Conservation (phyloP, 148 eudicot species). For the Pouteria glomerata region DNA sequence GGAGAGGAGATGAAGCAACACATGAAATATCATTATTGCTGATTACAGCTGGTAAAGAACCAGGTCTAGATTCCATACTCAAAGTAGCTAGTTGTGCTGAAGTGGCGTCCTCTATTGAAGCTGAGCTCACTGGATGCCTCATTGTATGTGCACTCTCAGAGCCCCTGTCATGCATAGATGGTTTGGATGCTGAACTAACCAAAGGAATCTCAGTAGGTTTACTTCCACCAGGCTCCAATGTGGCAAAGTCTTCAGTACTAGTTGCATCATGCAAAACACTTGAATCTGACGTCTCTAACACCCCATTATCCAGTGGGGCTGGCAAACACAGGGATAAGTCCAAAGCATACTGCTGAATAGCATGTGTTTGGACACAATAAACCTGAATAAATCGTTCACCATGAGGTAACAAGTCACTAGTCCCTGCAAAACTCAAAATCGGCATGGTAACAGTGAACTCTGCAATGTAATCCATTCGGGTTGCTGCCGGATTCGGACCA, state of each 20-base stretch:
- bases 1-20: constrained; percentile 56
- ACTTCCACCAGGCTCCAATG: constrained; percentile 44
- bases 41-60: constrained; percentile 34
- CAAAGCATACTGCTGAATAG: constrained; percentile 98
- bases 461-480: constrained; percentile 90
- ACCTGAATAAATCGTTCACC: constrained; percentile 86
- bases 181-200: constrained; percentile 42
- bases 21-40: constrained; percentile 41
- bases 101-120: constrained; percentile 34
- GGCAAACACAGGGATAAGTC: constrained; percentile 88
- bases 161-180: constrained; percentile 22
- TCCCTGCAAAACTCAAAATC: constrained; percentile 90
- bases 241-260: constrained; percentile 33
- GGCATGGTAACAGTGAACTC: constrained; percentile 99
- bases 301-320: constrained; percentile 54
- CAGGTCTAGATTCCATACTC: constrained; percentile 38
- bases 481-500: constrained; percentile 69
- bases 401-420: constrained; percentile 67
- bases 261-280: constrained; percentile 47
- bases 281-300: constrained; percentile 65
- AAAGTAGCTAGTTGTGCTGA: constrained; percentile 32
- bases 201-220: constrained; percentile 46
- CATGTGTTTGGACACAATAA: constrained; percentile 98
- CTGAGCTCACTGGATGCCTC: constrained; percentile 37
- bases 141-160: constrained; percentile 36